Evolutionary conservation across 2,329 filamentous ascomycete genomes (phyloP), one percentile per base, ranked within the genome.

Genomic region (Aschersonia sp.): DNA sequence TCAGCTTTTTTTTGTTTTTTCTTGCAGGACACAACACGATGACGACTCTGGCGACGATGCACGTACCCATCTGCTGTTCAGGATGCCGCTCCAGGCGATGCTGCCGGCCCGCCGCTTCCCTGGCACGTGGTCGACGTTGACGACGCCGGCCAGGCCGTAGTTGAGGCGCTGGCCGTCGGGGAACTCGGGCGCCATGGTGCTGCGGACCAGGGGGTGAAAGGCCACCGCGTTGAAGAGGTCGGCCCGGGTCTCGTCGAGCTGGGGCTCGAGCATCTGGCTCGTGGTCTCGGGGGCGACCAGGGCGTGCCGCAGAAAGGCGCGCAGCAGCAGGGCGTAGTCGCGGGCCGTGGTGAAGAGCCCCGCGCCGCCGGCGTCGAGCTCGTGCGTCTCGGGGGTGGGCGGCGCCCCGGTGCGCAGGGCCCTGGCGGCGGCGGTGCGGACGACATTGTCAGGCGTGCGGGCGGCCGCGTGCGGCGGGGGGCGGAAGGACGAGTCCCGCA

Each of bases 1-100:
- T 37, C 33, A 37, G 33, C 33, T n/a, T n/a, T n/a, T n/a, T n/a
- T n/a, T n/a, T n/a, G n/a, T 37, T 37, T 37, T 12, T 37, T 4
- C 33, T 9, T 37, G 33, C 8, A 37, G 8, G 33, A 37, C 33
- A 12, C 8, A 4, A 12, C 33, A 37, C 33, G 3, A 22, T 22
- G 22, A 22, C 22, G 22, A 22, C 22, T 22, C 22, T 22, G 22
- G 22, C 3, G 22, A 22, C 22, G 22, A 22, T 22, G 11, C 11
- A 60, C 65, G 59, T 52, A 67, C 66, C 68, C 69, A 72, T 48
- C 62, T 62, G 14, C 62, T 58, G 48, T 70, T 70, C 29, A 55
- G 56, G 50, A 65, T 61, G 35, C 69, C 69, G n/a, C 57, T 58
- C 68, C 69, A 72, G 56, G 62, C 66, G 48, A 72, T 49, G 35